Base-by-base conservation (phyloP, 352 stramenopile genomes). In the Globisporangium sylvaticum region DNA sequence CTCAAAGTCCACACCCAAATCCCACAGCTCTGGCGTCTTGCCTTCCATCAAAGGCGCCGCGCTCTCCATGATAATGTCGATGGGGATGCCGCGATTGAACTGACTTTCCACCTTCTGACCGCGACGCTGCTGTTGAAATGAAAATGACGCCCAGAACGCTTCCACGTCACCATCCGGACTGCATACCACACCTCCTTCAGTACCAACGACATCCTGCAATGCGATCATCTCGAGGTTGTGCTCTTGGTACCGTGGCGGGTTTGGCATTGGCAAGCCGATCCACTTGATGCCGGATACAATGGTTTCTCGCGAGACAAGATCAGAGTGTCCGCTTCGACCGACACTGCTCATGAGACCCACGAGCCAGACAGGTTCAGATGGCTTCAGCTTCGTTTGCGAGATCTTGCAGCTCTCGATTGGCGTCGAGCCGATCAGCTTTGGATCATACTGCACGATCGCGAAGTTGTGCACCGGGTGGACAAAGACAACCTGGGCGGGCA, bases 381-480 rank as follows among this genome's bases (percentile, higher is more conserved):
- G 88, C 22, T 76, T 72, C 25, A 91, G 58, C 24, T 80, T 76
- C 58, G 84, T 80, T 2, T 72, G 68, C 10, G 86, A 89, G 53
- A 96, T 79, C 65, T 81, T 79, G 64, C 86, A 94, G 66, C 84
- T 91, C 63, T 92, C 74, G 48, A 96, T 91, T 0, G 87, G 86
- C 15, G 88, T 94, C 8, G 85, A 90, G 1, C 88, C 88, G 68
- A 95, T 94, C 12, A 92, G 74, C 67, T 88, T 88, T 25, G 90
- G 86, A 67, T 98, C 89, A 70, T 97, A 97, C 72, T 96, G 87
- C 18, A 98, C 83, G 64, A 98, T 94, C 8, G 88, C 87, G 64
- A 98, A 97, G 70, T 98, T 97, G 76, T 97, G 91, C 64, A 96
- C 83, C 6, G 93, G 93, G 66, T 98, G 93, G 1, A 97, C 88